Base-by-base conservation (phyloP, 495 filamentous ascomycete species). In the Astrothelium subdiscretum region DNA sequence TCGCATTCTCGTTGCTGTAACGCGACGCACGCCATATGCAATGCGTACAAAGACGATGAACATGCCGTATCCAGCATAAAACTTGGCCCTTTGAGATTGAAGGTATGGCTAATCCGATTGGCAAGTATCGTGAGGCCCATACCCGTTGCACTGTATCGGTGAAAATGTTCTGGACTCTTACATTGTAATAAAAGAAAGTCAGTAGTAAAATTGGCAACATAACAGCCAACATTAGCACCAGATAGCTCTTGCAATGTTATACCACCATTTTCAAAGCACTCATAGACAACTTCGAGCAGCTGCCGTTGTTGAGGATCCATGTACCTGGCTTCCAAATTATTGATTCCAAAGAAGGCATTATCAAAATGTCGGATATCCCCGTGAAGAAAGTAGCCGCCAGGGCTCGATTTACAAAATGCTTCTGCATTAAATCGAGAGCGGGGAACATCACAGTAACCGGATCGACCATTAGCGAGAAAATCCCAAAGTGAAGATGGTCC, bases 31-130 rank as follows among this genome's bases (percentile, higher is more conserved):
- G 35, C 63, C 2, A 38, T 24, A 58, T 65, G 63, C 13, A 65
- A 22, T n/a, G 51, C 32, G 18, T 54, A 44, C 32, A 65, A 11
- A 1, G 58, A 61, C 1, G 78, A 75, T 0, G 78, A 81, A 62
- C 83, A 85, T 1, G 78, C 82, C 0, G 81, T 83, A 15, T 48
- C n/a, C 3, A 4, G 6, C 8, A 22, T 20, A 48, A 10, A 48
- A 5, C 48, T 54, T 8, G 78, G 73, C 0, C 81, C 81, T 31
- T 69, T 68, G 13, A 80, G 73, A 60, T 81, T 73, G 58, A 73
- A 80, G 65, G 79, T 79, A 27, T 74, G 77, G 10, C 77, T 77
- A 4, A 83, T 69, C 0, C 81, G 75, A 63, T 81, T 82, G 8
- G 80, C 73, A 35, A 81, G 64, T 35, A 83, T 79, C 1, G 64